Base-by-base conservation (phyloP, 495 filamentous ascomycete genomes). In the Podospora pseudoanserina region DNA sequence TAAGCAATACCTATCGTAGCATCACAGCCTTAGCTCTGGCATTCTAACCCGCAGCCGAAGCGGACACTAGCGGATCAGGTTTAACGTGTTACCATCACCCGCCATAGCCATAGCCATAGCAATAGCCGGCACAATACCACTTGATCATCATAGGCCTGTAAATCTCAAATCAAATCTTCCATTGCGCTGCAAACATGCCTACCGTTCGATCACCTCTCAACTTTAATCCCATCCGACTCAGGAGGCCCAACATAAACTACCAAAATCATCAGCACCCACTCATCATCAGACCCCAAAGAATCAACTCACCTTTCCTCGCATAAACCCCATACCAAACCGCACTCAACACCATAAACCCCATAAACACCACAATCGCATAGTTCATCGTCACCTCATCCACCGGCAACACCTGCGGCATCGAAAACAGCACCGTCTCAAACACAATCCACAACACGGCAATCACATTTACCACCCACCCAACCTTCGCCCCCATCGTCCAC, bases 291-390 rank as follows among this genome's bases (percentile, higher is more conserved):
- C 16, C 1, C 16, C 34, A 39, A 44, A 27, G n/a, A n/a, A 34
- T 19, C 0, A 60, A 67, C 70, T 70, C 49, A 68, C 72, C 72
- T 67, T 88, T 89, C 65, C 87, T 84, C 16, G 89, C 90, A 76
- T 88, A 87, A 1, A 83, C 80, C 63, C 89, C 83, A 79, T 93
- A 92, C 89, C 89, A 92, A 0, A 83, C 70, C n/a, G 72, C 70
- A 62, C 76, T 83, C 39, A 87, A 74, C 0, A 81, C 76, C 34
- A 87, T 85, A 65, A 89, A 89, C 0, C 87, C 86, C 5, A 86
- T 83, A 67, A 77, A 77, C 4, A 86, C 87, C 0, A 87, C 86
- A 9, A 83, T 82, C 0, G 86, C 88, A 68, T 89, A 89, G 68
- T 87, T 87, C 69, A 89, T 77, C 16, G 83, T 86, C 63, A 85